Conservation (phyloP, 2,329 filamentous ascomycete genomes). For the Metarhizium anisopliae region DNA sequence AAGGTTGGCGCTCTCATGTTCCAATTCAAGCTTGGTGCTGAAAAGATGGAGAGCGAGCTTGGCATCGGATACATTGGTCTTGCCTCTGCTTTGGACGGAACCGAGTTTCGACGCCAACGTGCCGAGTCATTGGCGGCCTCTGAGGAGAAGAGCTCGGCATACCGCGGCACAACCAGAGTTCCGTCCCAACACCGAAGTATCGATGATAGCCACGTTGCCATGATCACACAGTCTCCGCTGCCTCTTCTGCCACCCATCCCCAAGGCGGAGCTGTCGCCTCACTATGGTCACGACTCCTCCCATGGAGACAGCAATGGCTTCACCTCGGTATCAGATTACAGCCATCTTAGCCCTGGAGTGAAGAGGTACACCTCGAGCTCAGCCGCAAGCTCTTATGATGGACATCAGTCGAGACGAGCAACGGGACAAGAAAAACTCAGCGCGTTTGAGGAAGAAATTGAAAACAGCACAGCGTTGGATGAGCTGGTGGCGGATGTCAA, state of each 20-base stretch:
- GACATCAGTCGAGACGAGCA: constrained; percentile 12
- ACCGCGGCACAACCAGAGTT: not conserved
- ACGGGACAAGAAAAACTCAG: constrained; percentile 17
- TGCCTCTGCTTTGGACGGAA: constrained; percentile 49
- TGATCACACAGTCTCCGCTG: not conserved
- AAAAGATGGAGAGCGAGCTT: constrained; percentile 48
- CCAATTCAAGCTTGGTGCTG: constrained; percentile 53
- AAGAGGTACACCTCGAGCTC: constrained; percentile 19
- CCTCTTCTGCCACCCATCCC: constrained; percentile 4
- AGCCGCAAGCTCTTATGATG: constrained; percentile 19
- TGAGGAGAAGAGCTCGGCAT: constrained; percentile 6
- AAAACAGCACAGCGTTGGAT: constrained; percentile 12
- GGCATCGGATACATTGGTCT: constrained; percentile 61
- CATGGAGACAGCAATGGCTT: constrained; percentile 9
- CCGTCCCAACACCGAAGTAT: constrained; percentile 4
- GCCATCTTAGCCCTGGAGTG: constrained; percentile 4
- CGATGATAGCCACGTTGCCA: constrained; percentile 5
- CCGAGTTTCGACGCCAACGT: constrained; percentile 16
- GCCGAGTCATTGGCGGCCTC: constrained; percentile 2
- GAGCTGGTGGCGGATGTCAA: constrained; percentile 23
- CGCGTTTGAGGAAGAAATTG: constrained; percentile 17
- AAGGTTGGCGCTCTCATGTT: constrained; percentile 57
- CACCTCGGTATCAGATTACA: constrained; percentile 1
- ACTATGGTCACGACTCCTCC: constrained; percentile 8
- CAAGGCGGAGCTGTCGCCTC: not conserved